Conservation (phyloP, 495 filamentous ascomycete genomes). For the Platismatia glauca region DNA sequence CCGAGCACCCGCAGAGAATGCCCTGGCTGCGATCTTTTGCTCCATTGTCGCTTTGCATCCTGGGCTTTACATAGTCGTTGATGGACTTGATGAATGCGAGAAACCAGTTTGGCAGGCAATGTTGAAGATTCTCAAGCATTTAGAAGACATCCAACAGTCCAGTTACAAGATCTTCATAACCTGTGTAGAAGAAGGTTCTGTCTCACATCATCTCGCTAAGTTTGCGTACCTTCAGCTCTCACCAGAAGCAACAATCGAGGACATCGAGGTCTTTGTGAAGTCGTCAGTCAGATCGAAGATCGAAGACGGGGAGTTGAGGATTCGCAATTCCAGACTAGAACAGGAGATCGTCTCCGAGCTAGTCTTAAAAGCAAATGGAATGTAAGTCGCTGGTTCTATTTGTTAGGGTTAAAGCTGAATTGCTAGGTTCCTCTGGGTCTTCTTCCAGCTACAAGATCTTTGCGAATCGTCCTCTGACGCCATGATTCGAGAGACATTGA, state of each 20-base stretch:
- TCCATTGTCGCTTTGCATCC: neutral
- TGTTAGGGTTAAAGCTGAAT: neutral
- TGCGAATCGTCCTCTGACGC: slow-evolving; percentile 25
- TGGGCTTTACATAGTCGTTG: slow-evolving; percentile 11
- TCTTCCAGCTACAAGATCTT: slow-evolving; percentile 26
- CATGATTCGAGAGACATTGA: slow-evolving; percentile 16
- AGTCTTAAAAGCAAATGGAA: slow-evolving; percentile 20
- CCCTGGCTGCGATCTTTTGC: neutral
- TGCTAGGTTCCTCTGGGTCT: slow-evolving; percentile 27
- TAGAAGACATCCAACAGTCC: neutral
- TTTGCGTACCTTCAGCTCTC: slow-evolving; percentile 12
- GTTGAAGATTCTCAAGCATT: slow-evolving; percentile 1
- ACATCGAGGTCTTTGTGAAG: slow-evolving; percentile 21
- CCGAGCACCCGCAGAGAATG: neutral
- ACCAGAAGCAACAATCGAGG: neutral
- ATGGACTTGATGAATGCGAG: slow-evolving; percentile 26
- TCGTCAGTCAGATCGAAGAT: slow-evolving; percentile 18
- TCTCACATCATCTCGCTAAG: neutral
- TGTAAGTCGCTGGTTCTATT: slow-evolving; percentile 14
- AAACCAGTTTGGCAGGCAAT: slow-evolving; percentile 5
- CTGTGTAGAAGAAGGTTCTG: slow-evolving; percentile 16
- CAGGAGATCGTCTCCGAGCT: slow-evolving; percentile 19
- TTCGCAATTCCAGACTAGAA: slow-evolving; percentile 14
- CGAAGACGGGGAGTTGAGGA: slow-evolving; percentile 12
- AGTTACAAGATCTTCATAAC: slow-evolving; percentile 19